Evolutionary conservation across 2,329 filamentous ascomycete species (phyloP).

Genomic region (Cucurbitaria berberidis): DNA sequence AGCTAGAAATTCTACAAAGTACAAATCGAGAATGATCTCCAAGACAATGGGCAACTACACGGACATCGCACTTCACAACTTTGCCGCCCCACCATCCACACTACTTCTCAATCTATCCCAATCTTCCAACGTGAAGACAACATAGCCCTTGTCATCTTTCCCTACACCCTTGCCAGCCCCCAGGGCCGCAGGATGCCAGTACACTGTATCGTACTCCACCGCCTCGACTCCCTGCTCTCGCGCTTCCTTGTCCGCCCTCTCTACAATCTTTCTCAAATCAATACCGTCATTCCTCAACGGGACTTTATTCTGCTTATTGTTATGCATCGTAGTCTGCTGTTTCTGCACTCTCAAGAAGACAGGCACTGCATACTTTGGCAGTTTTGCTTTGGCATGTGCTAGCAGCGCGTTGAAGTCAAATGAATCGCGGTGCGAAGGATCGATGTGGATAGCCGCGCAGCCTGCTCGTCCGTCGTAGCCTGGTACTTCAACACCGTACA

Average conservation of each 20-base stretch:
- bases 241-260: slow-evolving; percentile 45
- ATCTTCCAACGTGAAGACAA: slow-evolving; percentile 63
- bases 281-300: slow-evolving; percentile 71
- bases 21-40: neutral
- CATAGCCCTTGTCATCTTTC: slow-evolving; percentile 58
- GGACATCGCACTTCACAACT: slow-evolving; percentile 13
- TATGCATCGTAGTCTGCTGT: slow-evolving; percentile 68
- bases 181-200: slow-evolving; percentile 55
- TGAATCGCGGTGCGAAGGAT: slow-evolving; percentile 51
- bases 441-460: slow-evolving; percentile 65
- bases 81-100: slow-evolving; percentile 17
- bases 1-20: neutral
- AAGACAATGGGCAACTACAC: neutral
- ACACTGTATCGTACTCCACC: slow-evolving; percentile 53
- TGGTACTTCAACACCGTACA: slow-evolving; percentile 57
- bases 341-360: slow-evolving; percentile 71
- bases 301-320: slow-evolving; percentile 82
- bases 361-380: slow-evolving; percentile 78
- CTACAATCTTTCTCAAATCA: slow-evolving; percentile 58
- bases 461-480: slow-evolving; percentile 59
- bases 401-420: slow-evolving; percentile 65
- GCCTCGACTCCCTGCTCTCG: slow-evolving; percentile 44
- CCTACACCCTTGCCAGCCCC: slow-evolving; percentile 38
- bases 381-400: slow-evolving; percentile 61
- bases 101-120: slow-evolving; percentile 61